Evolutionary conservation across 192 early-diverging fungal species (phyloP), one percentile per base, ranked within the genome.

Genomic region (Coemansia reversa): DNA sequence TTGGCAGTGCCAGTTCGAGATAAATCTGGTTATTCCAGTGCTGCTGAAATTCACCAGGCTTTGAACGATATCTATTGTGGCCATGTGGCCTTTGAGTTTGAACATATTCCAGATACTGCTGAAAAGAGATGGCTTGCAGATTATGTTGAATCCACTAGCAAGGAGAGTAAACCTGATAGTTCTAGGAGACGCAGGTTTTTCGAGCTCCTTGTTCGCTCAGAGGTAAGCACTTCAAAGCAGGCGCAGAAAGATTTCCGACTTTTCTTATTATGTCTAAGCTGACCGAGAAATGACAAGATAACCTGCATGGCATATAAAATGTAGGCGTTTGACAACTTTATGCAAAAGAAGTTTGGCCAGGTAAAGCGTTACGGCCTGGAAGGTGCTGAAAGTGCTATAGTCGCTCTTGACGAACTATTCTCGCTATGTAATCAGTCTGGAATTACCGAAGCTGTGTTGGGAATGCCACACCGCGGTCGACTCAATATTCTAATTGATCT

Each of bases 381-480:
- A 74, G 96, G 96, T 24, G 93, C 93, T 28, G 96, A 98, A 75
- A 92, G 90, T 62, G 96, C 96, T 86, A 96, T 97, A 87, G 86
- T 90, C 16, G 91, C 90, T 9, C 79, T 98, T 19, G 93, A 98
- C 73, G 83, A 87, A 65, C 70, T 97, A n/a, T 94, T 97, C 73
- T 77, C 84, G 55, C 80, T 88, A 0, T 67, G 73, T 56, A 72
- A 62, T 59, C 39, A 70, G 82, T 87, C 87, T 18, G 93, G 92
- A 27, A 74, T 95, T 18, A 79, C 85, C n/a, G 91, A 96, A 33
- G 84, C 88, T n/a, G 87, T 96, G 7, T 63, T 98, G 29, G 90
- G 96, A 51, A 98, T 98, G 96, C 95, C 95, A 4, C 96, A 98
- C 71, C 91, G 96, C 42, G 96, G 96, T 51, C 86, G 96, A 56